phyloP scores from a whole-genome alignment of 2,329 filamentous ascomycete species.

The Colletotrichum salicis region DNA sequence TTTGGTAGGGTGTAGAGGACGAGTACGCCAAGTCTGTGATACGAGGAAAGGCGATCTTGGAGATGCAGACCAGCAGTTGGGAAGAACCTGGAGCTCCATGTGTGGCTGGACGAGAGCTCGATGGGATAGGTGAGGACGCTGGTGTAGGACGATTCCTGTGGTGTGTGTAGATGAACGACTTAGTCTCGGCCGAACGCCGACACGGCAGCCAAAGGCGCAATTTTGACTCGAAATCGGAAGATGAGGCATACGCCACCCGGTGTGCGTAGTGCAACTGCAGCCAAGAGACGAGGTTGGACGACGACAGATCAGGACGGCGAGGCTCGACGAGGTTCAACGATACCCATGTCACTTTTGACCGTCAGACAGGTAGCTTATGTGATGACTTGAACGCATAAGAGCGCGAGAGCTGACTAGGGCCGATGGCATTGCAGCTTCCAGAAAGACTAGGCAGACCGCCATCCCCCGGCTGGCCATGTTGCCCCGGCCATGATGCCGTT shows the following conservation, averaged over 20 bases:
- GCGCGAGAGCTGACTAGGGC: background rate
- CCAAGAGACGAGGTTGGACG: constrained; percentile 29
- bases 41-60: constrained; percentile 31
- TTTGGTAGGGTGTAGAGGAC: constrained; percentile 5
- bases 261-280: constrained; percentile 19
- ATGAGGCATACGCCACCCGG: constrained; percentile 11
- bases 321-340: constrained; percentile 21
- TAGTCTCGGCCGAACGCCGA: constrained; percentile 16
- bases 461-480: constrained; percentile 17
- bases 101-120: constrained; percentile 9
- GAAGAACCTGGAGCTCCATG: background rate
- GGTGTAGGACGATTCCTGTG: background rate
- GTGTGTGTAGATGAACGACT: constrained; percentile 13
- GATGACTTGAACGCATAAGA: constrained; percentile 19
- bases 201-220: background rate
- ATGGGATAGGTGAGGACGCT: background rate
- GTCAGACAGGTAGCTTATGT: constrained; percentile 24
- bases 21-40: constrained; percentile 35
- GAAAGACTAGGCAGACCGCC: constrained; percentile 15
- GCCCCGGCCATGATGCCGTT: background rate
- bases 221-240: background rate
- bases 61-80: constrained; percentile 17
- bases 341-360: constrained; percentile 18
- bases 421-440: constrained; percentile 16
- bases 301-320: background rate